Conservation (phyloP, 257 asterid genomes). For the Solanum commersonii region DNA sequence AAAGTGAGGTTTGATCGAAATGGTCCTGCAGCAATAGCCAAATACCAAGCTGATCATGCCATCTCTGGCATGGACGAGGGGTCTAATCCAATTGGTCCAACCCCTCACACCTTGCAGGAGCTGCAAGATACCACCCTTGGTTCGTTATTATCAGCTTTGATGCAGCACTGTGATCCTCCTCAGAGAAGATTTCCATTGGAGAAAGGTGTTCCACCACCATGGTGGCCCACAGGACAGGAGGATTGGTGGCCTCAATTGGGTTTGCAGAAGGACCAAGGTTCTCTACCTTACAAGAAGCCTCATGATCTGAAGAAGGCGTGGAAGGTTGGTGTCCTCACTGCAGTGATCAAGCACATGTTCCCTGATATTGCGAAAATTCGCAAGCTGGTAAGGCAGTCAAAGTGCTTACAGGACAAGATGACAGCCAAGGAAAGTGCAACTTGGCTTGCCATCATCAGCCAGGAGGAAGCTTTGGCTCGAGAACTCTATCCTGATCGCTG, state of each 20-base stretch:
- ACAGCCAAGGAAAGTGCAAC: conserved; percentile 88
- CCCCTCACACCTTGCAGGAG: conserved; percentile 77
- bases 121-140: conserved; percentile 90
- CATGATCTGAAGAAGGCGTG: conserved; percentile 80
- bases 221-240: conserved; percentile 90
- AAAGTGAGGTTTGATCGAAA: conserved; percentile 76
- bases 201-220: conserved; percentile 80
- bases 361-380: conserved; percentile 83
- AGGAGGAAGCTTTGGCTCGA: conserved; percentile 68
- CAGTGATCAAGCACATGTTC: conserved; percentile 77
- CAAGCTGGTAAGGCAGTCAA: conserved; percentile 74
- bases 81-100: conserved; percentile 34
- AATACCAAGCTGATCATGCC: conserved; percentile 46
- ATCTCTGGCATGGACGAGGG: conserved; percentile 39
- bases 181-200: conserved; percentile 84
- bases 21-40: conserved; percentile 73
- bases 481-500: conserved; percentile 68
- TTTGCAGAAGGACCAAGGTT: conserved; percentile 46
- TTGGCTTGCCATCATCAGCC: conserved; percentile 72
- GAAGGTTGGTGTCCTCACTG: conserved; percentile 81
- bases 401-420: conserved; percentile 91
- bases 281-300: conserved; percentile 92
- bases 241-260: conserved; percentile 91
- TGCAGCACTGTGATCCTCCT: conserved; percentile 93
- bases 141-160: conserved; percentile 66